Evolutionary conservation across 176 grass and related monocot genomes (phyloP).

Genomic region (Oryza glaberrima): DNA sequence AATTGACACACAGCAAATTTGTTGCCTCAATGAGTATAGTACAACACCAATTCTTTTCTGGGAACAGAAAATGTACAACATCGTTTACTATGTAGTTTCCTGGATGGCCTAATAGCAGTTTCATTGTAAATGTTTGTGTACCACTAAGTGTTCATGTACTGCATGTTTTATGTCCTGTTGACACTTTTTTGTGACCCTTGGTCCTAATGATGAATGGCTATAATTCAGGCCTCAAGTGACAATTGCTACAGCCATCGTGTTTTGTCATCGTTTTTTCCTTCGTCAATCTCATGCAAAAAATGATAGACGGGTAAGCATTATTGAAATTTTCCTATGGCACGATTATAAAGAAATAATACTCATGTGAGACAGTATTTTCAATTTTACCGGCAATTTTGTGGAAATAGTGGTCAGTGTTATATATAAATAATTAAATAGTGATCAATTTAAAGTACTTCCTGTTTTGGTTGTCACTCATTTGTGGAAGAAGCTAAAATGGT

Average conservation of each 20-base stretch:
- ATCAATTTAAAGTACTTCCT: slow-evolving; percentile 8
- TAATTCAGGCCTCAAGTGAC: slow-evolving; percentile 86
- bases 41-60: background rate
- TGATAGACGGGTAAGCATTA: slow-evolving; percentile 80
- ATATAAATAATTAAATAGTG: background rate
- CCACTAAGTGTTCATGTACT: background rate
- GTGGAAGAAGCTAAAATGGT: slow-evolving; percentile 11
- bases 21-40: background rate
- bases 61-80: background rate
- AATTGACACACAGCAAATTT: background rate
- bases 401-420: background rate
- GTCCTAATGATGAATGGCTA: slow-evolving; percentile 12
- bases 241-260: slow-evolving; percentile 90
- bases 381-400: slow-evolving; percentile 7
- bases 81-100: background rate
- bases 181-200: slow-evolving; percentile 10
- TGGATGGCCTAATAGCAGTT: slow-evolving; percentile 8
- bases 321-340: slow-evolving; percentile 25
- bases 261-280: slow-evolving; percentile 94
- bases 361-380: background rate
- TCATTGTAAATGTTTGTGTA: slow-evolving; percentile 10
- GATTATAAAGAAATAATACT: slow-evolving; percentile 10
- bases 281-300: slow-evolving; percentile 91
- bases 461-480: background rate
- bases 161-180: slow-evolving; percentile 17